Percentiles rank a stretch among this genome's conserved stretches.
Evolutionary conservation across 805 yeast species (phyloP).

Genomic region (Clavispora carvajalis): DNA sequence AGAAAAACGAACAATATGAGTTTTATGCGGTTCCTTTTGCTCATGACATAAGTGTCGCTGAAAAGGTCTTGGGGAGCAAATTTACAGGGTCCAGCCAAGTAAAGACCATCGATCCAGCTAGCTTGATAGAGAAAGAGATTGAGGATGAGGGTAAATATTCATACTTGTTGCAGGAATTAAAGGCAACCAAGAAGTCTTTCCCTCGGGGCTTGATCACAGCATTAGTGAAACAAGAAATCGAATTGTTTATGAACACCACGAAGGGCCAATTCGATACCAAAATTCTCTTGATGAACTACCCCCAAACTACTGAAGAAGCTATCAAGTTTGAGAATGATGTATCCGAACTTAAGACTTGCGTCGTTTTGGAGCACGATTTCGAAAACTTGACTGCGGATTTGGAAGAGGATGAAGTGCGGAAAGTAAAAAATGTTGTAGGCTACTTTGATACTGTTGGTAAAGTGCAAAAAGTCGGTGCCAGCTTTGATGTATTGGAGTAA

Average conservation of each 20-base stretch:
- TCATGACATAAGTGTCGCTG: constrained; percentile 12
- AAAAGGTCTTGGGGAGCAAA: constrained; percentile 5
- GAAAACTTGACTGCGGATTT: constrained; percentile 13
- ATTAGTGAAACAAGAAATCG: constrained; percentile 37
- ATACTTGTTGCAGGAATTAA: constrained; percentile 45
- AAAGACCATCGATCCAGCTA: constrained; percentile 46
- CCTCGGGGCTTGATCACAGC: constrained; percentile 50
- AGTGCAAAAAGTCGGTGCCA: constrained; percentile 9
- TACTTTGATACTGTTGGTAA: constrained; percentile 68
- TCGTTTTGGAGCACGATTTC: constrained; percentile 31
- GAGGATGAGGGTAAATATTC: constrained; percentile 44
- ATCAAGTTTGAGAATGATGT: constrained; percentile 70
- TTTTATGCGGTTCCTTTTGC: constrained; percentile 37
- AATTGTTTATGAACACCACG: constrained; percentile 30
- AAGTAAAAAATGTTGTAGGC: constrained; percentile 45
- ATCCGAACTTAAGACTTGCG: constrained; percentile 40
- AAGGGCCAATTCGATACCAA: constrained; percentile 38
- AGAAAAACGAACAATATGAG: constrained; percentile 33
- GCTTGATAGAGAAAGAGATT: constrained; percentile 44
- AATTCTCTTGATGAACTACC: constrained; percentile 53
- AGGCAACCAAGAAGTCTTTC: constrained; percentile 19
- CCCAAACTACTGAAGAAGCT: constrained; percentile 59
- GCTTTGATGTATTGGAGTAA: not conserved
- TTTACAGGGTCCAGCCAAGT: constrained; percentile 18
- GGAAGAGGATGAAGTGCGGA: constrained; percentile 20